A percentile compares a stretch with the other conserved stretches of the same genome.
phyloP scores from a whole-genome alignment of 179 eudicot genomes.

The Patellifolia procumbens region DNA sequence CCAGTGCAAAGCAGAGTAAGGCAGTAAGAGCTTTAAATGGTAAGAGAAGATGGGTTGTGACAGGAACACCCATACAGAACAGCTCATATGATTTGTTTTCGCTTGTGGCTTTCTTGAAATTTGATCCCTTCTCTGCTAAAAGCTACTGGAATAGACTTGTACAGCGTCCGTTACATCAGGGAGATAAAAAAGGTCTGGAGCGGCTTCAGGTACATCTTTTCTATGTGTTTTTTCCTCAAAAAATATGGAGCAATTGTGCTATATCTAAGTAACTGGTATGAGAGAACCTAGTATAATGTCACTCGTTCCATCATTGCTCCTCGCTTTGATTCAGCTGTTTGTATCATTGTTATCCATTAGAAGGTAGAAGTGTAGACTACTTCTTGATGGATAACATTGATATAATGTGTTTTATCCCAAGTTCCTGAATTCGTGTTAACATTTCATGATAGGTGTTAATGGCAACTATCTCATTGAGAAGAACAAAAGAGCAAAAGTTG shows the following conservation, averaged over 20 bases:
- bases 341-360: no score
- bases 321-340: background rate
- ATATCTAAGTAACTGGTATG: background rate
- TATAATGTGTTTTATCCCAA: background rate
- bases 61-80: slow-evolving; percentile 94
- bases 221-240: background rate
- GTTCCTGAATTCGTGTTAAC: background rate
- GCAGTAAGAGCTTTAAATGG: slow-evolving; percentile 74
- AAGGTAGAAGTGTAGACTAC: background rate
- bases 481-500: slow-evolving; percentile 77
- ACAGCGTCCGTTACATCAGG: slow-evolving; percentile 69
- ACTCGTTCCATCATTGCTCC: background rate
- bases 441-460: slow-evolving; percentile 58
- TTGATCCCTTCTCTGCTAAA: slow-evolving; percentile 83
- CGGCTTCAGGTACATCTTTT: slow-evolving; percentile 70
- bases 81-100: slow-evolving; percentile 76
- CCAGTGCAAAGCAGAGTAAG: slow-evolving; percentile 54
- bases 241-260: background rate
- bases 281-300: no score
- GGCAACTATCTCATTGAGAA: slow-evolving; percentile 82
- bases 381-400: background rate
- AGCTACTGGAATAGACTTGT: slow-evolving; percentile 77
- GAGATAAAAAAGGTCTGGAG: slow-evolving; percentile 58
- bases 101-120: slow-evolving; percentile 77
- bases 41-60: slow-evolving; percentile 82